Base-by-base conservation (phyloP, 108 stramenopile genomes). In the Schizochytrium sp. region DNA sequence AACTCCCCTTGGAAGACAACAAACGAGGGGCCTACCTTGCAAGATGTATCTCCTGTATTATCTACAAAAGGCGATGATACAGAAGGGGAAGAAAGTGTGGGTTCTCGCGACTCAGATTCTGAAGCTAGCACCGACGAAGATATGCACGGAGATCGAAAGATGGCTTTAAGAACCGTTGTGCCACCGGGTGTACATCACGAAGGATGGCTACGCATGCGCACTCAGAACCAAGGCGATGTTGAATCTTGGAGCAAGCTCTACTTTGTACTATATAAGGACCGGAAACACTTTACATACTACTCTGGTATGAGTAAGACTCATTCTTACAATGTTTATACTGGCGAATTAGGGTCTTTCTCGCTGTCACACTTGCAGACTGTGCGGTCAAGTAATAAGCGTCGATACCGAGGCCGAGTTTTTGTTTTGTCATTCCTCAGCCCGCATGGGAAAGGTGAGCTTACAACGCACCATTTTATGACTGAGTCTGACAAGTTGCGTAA, bases 291-390 rank as follows among this genome's bases (percentile, higher is more conserved):
- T n/a, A 83, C 47, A 47, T 83, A 47, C 55, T 83, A 83, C 28
- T n/a, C 28, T 10, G 76, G 76, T 5, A 83, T 83, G 76, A 83
- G 28, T 5, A 49, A 47, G 12, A 19, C 76, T 10, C 49, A 53
- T 40, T 55, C 47, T 0, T 83, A 55, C 50, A 83, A 83, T 83
- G 76, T 83, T 10, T 83, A 83, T 53, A 83, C 76, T 5, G 76
- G 76, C 5, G 76, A 83, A 42, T 13, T 50, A 13, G 76, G 76
- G 28, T 83, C 76, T 19, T 55, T 83, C 8, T 55, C 53, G 15
- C 53, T 83, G 15, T 2, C 10, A 28, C 47, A 83, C 47, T 0
- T 83, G 45, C 76, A n/a, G 0, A 53, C 76, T 5, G 76, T 83
- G 15, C 45, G 47, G 2, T 47, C 47, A 53, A 83, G 76, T 53